Base-by-base conservation (phyloP, 768 basidiomycete genomes). In the Auricularia cornea region DNA sequence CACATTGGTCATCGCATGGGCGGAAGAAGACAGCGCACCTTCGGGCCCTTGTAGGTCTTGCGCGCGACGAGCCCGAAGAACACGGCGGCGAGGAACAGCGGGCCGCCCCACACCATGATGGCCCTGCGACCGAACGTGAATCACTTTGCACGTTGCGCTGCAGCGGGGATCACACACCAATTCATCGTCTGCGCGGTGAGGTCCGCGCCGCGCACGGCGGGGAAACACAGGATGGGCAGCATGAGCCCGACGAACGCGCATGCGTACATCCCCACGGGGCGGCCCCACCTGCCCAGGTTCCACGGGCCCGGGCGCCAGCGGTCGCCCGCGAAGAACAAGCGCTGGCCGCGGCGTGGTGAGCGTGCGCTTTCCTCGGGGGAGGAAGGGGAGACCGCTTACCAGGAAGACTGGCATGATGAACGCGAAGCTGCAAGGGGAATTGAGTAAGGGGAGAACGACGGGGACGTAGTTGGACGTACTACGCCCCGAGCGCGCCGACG, bases 301-400 rank as follows among this genome's bases (percentile, higher is more conserved):
- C 65, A 66, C 12, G 65, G 65, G 10, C 65, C 65, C 10, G 62
- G 60, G 23, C 60, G 30, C 51, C 54, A 66, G 4, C 65, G 65
- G 48, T 66, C 54, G 0, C 62, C 65, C 54, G 60, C 62, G 51
- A 59, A 54, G 33, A 63, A 61, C 23, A 20, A 32, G 26, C 60
- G 59, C 32, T 48, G 20, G 16, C n/a, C n/a, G n/a, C n/a, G 16
- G 6, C 20, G 44, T 18, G 6, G 23, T 48, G 16, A 48, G 44
- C 23, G 44, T 18, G 44, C 6, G 10, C 11, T 48, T 18, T 48
- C 44, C 20, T 20, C 10, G 12, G 20, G 6, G n/a, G n/a, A n/a
- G n/a, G 23, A 48, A 20, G 35, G 10, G 35, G 16, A 38, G 35
- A 38, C 44, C 6, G 6, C 44, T 48, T 18, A 48, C 44, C 20